Evolutionary conservation across 129 eudicot genomes (phyloP).

Genomic region (Artemisia tridentata): DNA sequence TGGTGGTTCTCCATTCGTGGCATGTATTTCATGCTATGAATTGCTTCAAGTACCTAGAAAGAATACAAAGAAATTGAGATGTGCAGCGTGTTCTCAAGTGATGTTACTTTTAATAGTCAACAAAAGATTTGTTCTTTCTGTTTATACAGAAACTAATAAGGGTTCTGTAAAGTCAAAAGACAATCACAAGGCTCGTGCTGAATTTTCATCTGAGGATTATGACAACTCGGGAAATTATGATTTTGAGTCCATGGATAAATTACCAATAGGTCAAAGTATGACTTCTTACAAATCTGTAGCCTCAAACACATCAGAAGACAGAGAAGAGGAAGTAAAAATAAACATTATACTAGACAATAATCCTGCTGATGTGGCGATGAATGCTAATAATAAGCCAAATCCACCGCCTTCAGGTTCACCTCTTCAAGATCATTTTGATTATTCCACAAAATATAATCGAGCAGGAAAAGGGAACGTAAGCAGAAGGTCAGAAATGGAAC

Average conservation of each 20-base stretch:
- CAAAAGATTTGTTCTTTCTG: slow-evolving; percentile 55
- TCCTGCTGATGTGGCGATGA: slow-evolving; percentile 32
- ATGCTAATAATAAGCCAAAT: slow-evolving; percentile 28
- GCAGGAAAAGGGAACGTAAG: slow-evolving; percentile 67
- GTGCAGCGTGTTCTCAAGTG: slow-evolving; percentile 70
- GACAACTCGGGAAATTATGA: slow-evolving; percentile 65
- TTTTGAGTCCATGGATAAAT: slow-evolving; percentile 68
- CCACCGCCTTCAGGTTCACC: slow-evolving; percentile 76
- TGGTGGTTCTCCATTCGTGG: slow-evolving; percentile 87
- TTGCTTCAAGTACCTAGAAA: slow-evolving; percentile 71
- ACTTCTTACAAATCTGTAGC: slow-evolving; percentile 44
- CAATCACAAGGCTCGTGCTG: slow-evolving; percentile 31
- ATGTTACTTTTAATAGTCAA: slow-evolving; percentile 44
- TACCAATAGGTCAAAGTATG: slow-evolving; percentile 40
- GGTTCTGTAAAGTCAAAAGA: slow-evolving; percentile 27
- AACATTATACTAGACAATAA: slow-evolving; percentile 27
- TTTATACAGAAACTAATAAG: slow-evolving; percentile 27
- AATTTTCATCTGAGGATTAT: slow-evolving; percentile 70
- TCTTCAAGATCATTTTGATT: slow-evolving; percentile 74
- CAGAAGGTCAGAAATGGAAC: slow-evolving; percentile 46
- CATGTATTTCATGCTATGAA: slow-evolving; percentile 73
- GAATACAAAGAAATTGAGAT: slow-evolving; percentile 56
- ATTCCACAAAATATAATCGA: slow-evolving; percentile 57
- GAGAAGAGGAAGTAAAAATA: slow-evolving; percentile 43
- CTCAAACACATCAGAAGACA: slow-evolving; percentile 61